phyloP scores from a whole-genome alignment of 495 filamentous ascomycete genomes.

The Talaromyces borbonicus region DNA sequence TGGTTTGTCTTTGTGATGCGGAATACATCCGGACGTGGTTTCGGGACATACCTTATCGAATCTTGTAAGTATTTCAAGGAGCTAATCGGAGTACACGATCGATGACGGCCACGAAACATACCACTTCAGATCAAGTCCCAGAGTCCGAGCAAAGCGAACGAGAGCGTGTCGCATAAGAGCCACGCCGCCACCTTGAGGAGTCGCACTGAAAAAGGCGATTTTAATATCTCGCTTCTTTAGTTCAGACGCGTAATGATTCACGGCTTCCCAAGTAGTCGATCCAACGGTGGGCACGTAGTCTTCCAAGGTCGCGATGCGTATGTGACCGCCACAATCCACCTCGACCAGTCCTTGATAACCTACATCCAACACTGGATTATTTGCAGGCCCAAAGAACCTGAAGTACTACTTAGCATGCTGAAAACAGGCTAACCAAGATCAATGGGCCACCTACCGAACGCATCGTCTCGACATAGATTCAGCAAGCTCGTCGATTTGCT shows the following conservation, averaged over 20 bases:
- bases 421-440: no score
- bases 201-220: constrained; percentile 78
- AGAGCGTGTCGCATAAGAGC: constrained; percentile 84
- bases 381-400: constrained; percentile 68
- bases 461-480: constrained; percentile 81
- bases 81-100: no score
- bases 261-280: constrained; percentile 55
- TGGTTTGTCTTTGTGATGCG: constrained; percentile 84
- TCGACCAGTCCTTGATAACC: constrained; percentile 66
- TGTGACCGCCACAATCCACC: constrained; percentile 57
- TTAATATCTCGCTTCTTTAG: constrained; percentile 58
- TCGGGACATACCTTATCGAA: constrained; percentile 58
- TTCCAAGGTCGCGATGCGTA: constrained; percentile 47
- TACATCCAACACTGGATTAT: constrained; percentile 64
- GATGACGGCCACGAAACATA: constrained; percentile 28
- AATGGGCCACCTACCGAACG: constrained; percentile 56
- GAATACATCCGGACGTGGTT: constrained; percentile 76
- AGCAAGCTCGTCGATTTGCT: constrained; percentile 69
- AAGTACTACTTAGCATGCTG: not conserved
- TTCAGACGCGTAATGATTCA: constrained; percentile 55
- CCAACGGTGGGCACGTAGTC: constrained; percentile 57
- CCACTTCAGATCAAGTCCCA: constrained; percentile 69
- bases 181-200: constrained; percentile 81
- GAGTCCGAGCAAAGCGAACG: constrained; percentile 55
- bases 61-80: not conserved